Percentiles rank a stretch among this genome's conserved stretches.
These are phyloP conservation scores for Epicoccum sorghinum DNA, from an alignment of 2,329 filamentous ascomycete genomes.

Conservation along the genomic window DNA sequence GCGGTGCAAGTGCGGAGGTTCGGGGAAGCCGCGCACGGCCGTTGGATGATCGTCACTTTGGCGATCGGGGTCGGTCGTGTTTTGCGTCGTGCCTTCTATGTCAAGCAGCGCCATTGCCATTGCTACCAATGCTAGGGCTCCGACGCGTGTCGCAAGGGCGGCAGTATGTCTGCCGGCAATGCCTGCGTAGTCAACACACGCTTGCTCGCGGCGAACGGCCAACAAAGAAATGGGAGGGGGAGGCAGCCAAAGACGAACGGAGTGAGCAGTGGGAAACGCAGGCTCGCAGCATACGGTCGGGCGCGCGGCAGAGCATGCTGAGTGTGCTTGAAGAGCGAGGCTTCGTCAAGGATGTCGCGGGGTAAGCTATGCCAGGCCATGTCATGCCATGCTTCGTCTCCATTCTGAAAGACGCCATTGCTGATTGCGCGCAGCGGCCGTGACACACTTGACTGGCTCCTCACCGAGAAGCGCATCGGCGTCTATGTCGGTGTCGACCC, in stretches of 20 bases:
- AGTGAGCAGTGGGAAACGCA: slow-evolving; percentile 36
- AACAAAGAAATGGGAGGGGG: slow-evolving; percentile 29
- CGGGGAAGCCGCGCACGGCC: slow-evolving; percentile 24
- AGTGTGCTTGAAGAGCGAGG: slow-evolving; percentile 73
- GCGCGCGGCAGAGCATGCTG: slow-evolving; percentile 57
- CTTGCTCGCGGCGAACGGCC: slow-evolving; percentile 24
- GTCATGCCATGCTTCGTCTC: neutral
- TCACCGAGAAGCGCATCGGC: slow-evolving; percentile 70
- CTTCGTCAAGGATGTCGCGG: slow-evolving; percentile 74
- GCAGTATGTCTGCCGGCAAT: slow-evolving; percentile 37
- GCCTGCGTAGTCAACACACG: slow-evolving; percentile 30
- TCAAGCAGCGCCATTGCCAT: slow-evolving; percentile 15
- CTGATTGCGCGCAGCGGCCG: slow-evolving; percentile 46
- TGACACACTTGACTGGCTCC: slow-evolving; percentile 65
- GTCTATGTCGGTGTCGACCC: slow-evolving; percentile 84
- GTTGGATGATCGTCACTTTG: slow-evolving; percentile 7
- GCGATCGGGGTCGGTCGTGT: slow-evolving; percentile 11
- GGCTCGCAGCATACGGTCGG: slow-evolving; percentile 35
- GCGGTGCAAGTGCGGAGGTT: slow-evolving; percentile 26
- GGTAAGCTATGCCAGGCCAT: slow-evolving; percentile 56
- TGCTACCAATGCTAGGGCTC: slow-evolving; percentile 39
- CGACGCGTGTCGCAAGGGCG: slow-evolving; percentile 36
- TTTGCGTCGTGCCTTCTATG: neutral
- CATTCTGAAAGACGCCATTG: slow-evolving; percentile 5
- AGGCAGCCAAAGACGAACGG: slow-evolving; percentile 22